A percentile compares a stretch with the other conserved stretches of the same genome.
phyloP scores from a whole-genome alignment of 2,329 filamentous ascomycete species.

The Coniochaeta sp. region DNA sequence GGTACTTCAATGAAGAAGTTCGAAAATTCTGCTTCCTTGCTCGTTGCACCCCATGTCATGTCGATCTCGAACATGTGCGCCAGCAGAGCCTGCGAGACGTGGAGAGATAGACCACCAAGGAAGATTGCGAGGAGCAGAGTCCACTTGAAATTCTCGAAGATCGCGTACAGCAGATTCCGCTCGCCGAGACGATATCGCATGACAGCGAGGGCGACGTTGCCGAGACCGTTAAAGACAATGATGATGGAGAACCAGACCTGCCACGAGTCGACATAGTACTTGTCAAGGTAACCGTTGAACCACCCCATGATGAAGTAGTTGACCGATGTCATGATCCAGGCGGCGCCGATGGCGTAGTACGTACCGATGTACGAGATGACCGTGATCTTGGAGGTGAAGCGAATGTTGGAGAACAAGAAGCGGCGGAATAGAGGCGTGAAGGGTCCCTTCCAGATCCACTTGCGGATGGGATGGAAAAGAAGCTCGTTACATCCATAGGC shows the following conservation, averaged over 20 bases:
- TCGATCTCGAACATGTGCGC: slow-evolving; percentile 80
- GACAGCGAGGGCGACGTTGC: slow-evolving; percentile 63
- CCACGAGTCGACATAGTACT: slow-evolving; percentile 75
- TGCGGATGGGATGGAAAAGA: slow-evolving; percentile 68
- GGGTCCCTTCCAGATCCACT: slow-evolving; percentile 66
- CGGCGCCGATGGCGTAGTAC: slow-evolving; percentile 70
- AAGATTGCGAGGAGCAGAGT: slow-evolving; percentile 69
- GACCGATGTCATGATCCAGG: slow-evolving; percentile 63
- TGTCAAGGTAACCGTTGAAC: slow-evolving; percentile 70
- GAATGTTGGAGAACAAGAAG: slow-evolving; percentile 67
- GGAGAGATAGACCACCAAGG: slow-evolving; percentile 72
- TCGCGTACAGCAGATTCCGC: slow-evolving; percentile 45
- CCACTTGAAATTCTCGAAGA: slow-evolving; percentile 66
- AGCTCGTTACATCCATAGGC: slow-evolving; percentile 79
- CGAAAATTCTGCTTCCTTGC: slow-evolving; percentile 73
- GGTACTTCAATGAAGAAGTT: slow-evolving; percentile 83
- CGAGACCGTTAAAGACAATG: slow-evolving; percentile 68
- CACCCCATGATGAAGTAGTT: slow-evolving; percentile 74
- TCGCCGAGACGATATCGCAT: slow-evolving; percentile 68
- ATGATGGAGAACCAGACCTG: slow-evolving; percentile 75
- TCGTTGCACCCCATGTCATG: slow-evolving; percentile 80
- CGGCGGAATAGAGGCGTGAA: slow-evolving; percentile 71
- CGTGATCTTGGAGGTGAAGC: slow-evolving; percentile 67
- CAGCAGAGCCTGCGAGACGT: slow-evolving; percentile 72
- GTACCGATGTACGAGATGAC: slow-evolving; percentile 72